Conservation (phyloP, 2,329 filamentous ascomycete genomes). For the Microsporum canis region DNA sequence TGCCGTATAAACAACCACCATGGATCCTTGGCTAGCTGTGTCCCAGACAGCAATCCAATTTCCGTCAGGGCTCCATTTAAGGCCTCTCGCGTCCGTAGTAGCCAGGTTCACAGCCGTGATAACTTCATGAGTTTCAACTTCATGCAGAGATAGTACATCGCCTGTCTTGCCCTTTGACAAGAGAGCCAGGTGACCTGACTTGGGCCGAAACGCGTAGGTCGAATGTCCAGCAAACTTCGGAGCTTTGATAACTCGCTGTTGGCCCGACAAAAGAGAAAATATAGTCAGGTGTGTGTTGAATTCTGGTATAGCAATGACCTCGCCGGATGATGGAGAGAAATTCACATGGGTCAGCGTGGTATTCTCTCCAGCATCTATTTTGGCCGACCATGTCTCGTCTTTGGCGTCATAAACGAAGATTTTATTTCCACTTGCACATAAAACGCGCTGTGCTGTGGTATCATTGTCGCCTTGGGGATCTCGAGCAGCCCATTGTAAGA, state of each 20-base stretch:
- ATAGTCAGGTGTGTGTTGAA: constrained; percentile 32
- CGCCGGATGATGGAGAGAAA: constrained; percentile 28
- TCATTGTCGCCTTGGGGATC: neutral
- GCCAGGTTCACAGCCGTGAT: constrained; percentile 28
- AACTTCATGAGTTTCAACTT: constrained; percentile 26
- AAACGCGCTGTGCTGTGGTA: constrained; percentile 18
- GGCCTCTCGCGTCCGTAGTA: constrained; percentile 45
- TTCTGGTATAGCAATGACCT: constrained; percentile 30
- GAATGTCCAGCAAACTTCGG: constrained; percentile 30
- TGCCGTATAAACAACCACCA: constrained; percentile 46
- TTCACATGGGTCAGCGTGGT: constrained; percentile 26
- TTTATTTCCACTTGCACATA: constrained; percentile 26
- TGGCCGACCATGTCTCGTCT: constrained; percentile 28
- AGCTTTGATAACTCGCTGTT: constrained; percentile 29
- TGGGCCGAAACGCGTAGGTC: constrained; percentile 31
- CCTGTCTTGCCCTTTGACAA: constrained; percentile 29
- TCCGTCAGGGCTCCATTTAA: constrained; percentile 51
- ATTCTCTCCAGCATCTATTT: constrained; percentile 32
- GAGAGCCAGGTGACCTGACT: constrained; percentile 30
- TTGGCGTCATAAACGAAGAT: constrained; percentile 29
- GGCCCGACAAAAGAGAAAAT: constrained; percentile 25
- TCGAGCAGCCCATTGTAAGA: constrained; percentile 9
- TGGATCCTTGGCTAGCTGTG: constrained; percentile 40
- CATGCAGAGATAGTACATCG: constrained; percentile 32
- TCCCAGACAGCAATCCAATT: constrained; percentile 50